Percentiles rank a stretch among this genome's conserved stretches.
phyloP scores from a whole-genome alignment of 352 stramenopile species.

The Globisporangium emineosum region DNA sequence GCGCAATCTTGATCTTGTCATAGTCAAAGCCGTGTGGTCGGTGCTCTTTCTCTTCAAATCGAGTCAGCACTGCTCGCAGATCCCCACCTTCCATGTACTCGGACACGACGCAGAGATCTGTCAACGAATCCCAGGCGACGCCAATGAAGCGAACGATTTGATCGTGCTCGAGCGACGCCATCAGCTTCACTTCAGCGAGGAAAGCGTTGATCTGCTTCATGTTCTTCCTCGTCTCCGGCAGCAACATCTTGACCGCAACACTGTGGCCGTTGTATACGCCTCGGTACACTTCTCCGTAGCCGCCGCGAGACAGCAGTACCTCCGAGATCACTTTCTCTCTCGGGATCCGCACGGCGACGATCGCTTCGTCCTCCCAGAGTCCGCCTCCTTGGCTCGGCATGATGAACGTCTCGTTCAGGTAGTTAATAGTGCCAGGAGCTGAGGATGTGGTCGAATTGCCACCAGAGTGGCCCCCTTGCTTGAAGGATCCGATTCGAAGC shows the following conservation, averaged over 20 bases:
- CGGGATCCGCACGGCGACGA: conserved; percentile 31
- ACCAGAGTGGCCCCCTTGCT: neutral
- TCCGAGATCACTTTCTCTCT: conserved; percentile 23
- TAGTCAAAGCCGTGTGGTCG: conserved; percentile 28
- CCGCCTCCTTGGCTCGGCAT: neutral
- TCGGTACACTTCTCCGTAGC: conserved; percentile 41
- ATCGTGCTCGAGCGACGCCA: conserved; percentile 33
- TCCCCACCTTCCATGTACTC: too few relatives aligned
- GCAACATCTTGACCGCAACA: conserved; percentile 43
- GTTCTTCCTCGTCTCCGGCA: conserved; percentile 28
- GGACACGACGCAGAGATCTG: neutral
- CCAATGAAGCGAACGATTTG: conserved; percentile 11
- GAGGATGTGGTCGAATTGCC: neutral
- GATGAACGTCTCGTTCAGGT: neutral
- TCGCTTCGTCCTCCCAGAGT: conserved; percentile 36
- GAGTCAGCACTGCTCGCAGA: neutral
- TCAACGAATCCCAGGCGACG: neutral
- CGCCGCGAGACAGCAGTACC: conserved; percentile 28
- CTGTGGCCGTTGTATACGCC: conserved; percentile 31
- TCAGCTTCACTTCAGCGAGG: conserved; percentile 44
- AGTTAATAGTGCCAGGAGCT: neutral
- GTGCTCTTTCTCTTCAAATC: neutral
- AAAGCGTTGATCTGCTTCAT: too few relatives aligned
- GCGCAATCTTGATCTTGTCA: conserved; percentile 29
- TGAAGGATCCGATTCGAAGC: neutral